These are phyloP conservation scores for Polyporus tsugae DNA, from an alignment of 1,284 basidiomycete genomes.

Conservation along the genomic window DNA sequence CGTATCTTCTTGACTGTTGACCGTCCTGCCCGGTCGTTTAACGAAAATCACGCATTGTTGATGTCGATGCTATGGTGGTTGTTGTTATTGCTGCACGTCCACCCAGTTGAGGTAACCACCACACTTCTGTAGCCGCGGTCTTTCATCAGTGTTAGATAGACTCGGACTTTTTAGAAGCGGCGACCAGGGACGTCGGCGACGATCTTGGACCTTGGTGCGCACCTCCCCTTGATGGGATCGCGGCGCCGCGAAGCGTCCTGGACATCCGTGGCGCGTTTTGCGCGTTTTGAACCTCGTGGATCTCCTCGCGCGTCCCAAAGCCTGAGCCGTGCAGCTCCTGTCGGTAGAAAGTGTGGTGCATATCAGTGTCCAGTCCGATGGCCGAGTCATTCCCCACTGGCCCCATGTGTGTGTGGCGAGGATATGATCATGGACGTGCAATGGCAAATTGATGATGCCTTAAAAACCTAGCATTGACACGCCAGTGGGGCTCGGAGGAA, in stretches of 20 bases:
- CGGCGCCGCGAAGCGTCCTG: conserved; percentile 15
- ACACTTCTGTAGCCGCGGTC: background rate
- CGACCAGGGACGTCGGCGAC: too few species aligned
- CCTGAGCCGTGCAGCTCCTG: conserved; percentile 92
- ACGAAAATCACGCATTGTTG: background rate
- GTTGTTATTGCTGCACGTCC: background rate
- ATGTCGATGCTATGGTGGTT: too few species aligned
- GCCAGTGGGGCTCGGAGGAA: background rate
- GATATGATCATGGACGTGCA: too few species aligned
- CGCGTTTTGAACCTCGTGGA: conserved; percentile 71
- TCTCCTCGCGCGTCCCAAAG: conserved; percentile 90
- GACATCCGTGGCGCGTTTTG: conserved; percentile 46
- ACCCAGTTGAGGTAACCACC: background rate
- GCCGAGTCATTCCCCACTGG: too few species aligned
- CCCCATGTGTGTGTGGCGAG: too few species aligned
- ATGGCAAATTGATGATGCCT: too few species aligned
- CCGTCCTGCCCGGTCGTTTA: background rate
- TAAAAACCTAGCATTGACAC: background rate
- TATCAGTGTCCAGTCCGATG: background rate
- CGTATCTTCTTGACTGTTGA: background rate
- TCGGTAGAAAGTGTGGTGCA: background rate
- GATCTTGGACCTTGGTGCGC: background rate
- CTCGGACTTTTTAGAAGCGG: too few species aligned
- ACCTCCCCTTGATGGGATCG: background rate
- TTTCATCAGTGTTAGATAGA: background rate